Base-by-base conservation (phyloP, 495 filamentous ascomycete genomes). In the Xylaria flabelliformis region DNA sequence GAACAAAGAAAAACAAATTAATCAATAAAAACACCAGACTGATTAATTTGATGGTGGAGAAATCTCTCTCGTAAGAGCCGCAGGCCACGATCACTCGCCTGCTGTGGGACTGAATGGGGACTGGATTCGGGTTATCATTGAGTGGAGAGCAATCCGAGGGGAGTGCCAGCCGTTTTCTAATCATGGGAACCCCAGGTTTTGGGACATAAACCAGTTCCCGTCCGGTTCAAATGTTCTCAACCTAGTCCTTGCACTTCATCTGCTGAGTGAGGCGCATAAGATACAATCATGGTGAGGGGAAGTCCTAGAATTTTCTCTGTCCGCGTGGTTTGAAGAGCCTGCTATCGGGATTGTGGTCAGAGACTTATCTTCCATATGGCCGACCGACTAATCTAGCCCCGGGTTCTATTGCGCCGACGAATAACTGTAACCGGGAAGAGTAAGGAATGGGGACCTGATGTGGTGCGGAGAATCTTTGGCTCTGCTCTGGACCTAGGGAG, bases 201-300 rank as follows among this genome's bases (percentile, higher is more conserved):
- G n/a, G n/a, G 58, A 12, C 19, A 24, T 24, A 36, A 67, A 46
- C 44, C 17, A 19, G 32, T 36, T 67, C 39, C 29, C 19, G 61
- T 44, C 39, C n/a, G 21, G 39, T 17, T n/a, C 26, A 44, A 44
- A 24, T 24, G 21, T 64, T 26, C 13, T 64, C 21, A 29, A 61
- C 34, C 61, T 29, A 29, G 61, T 42, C 61, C 61, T 64, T 64
- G 58, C 55, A 7, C 32, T 13, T 2, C 21, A 17, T 21, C 58
- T 61, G 61, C 39, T 53, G 46, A 67, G 46, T 53, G 64, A 64
- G 61, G 36, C 34, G 58, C 58, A n/a, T 64, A 64, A 64, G 17
- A 61, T 39, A 61, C n/a, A 42, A 53, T 53, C 44, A 53, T 44
- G 36, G 56, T 41, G 68, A 63, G 68, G 39, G n/a, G 67, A 70